These are phyloP conservation scores for Fusarium odoratissimum DNA, from an alignment of 2,329 filamentous ascomycete genomes.

Conservation along the genomic window DNA sequence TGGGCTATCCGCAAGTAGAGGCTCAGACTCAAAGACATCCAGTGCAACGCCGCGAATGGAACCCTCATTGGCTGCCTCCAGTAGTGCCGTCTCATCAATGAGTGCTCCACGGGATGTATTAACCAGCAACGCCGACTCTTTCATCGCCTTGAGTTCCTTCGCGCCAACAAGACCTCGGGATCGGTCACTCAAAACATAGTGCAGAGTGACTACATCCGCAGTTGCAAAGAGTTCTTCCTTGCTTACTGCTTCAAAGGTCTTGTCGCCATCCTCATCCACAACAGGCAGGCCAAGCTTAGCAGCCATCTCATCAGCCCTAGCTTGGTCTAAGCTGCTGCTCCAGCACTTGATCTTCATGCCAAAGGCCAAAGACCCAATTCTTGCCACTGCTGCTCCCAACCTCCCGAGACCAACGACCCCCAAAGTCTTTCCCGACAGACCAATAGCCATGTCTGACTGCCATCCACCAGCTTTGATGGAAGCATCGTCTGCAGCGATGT, in stretches of 20 bases:
- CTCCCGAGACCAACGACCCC: not conserved
- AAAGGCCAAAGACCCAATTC: not conserved
- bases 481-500: not conserved
- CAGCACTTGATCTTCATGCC: slow-evolving; percentile 1
- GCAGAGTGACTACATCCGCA: slow-evolving; percentile 4
- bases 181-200: slow-evolving; percentile 1
- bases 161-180: not conserved
- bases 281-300: not conserved
- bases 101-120: slow-evolving; percentile 1
- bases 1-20: not conserved
- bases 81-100: not conserved
- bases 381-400: not conserved
- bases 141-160: not conserved
- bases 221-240: slow-evolving; percentile 4
- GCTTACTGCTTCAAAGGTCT: not conserved
- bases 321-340: not conserved
- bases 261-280: not conserved
- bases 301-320: slow-evolving; percentile 58
- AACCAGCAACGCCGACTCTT: not conserved
- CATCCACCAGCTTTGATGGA: not conserved
- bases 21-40: not conserved
- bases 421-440: not conserved
- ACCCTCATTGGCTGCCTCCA: not conserved
- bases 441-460: slow-evolving; percentile 1
- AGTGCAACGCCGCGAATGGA: not conserved